phyloP scores from a whole-genome alignment of 2,329 filamentous ascomycete genomes.

The Chaetomium sp. region DNA sequence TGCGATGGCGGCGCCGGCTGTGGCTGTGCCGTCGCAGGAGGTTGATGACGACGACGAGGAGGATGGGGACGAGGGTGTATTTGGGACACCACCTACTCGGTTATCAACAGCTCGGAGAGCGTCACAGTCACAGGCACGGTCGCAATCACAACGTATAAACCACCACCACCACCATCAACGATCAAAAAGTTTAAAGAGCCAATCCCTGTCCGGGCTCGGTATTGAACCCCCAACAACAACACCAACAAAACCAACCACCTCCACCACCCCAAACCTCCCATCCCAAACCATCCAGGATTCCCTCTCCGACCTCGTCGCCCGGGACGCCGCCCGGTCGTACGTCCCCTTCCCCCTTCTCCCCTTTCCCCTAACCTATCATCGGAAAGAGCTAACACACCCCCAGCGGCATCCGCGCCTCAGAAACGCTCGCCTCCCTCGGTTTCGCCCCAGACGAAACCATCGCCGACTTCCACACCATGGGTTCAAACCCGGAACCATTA shows the following conservation, averaged over 20 bases:
- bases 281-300: conserved; percentile 13
- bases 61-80: conserved; percentile 3
- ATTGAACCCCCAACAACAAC: background rate
- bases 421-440: conserved; percentile 32
- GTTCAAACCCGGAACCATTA: conserved; percentile 30
- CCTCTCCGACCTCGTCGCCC: conserved; percentile 32
- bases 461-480: conserved; percentile 33
- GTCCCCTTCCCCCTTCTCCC: conserved; percentile 3
- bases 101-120: conserved; percentile 13
- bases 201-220: conserved; percentile 9
- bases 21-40: conserved; percentile 4
- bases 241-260: background rate
- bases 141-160: no score
- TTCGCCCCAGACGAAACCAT: conserved; percentile 34
- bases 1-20: background rate
- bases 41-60: conserved; percentile 16
- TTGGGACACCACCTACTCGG: background rate
- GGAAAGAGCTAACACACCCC: background rate
- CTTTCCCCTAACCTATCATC: background rate
- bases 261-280: conserved; percentile 3
- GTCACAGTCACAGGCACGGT: background rate
- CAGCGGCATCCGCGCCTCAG: conserved; percentile 27
- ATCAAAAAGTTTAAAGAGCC: conserved; percentile 7
- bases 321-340: conserved; percentile 31
- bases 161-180: background rate